Conservation (phyloP, 2,329 filamentous ascomycete species). For the Furcasterigmium sp. region DNA sequence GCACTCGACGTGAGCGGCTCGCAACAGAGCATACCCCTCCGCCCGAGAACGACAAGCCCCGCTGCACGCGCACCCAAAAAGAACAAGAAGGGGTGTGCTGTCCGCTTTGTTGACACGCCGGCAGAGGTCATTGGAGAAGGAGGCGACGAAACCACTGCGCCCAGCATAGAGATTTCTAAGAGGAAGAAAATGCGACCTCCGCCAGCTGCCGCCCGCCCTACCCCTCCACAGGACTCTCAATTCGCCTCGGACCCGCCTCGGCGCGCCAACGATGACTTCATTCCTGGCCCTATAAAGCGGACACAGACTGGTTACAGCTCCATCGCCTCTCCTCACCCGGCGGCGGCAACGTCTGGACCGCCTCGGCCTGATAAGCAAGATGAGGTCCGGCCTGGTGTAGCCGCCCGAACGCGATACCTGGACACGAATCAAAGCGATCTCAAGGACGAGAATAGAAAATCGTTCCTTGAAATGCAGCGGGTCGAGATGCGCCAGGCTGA, state of each 20-base stretch:
- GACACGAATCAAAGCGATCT: constrained; percentile 27
- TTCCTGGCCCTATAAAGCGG: constrained; percentile 48
- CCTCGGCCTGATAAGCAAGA: constrained; percentile 5
- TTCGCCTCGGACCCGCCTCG: constrained; percentile 16
- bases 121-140: constrained; percentile 87
- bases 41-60: constrained; percentile 36
- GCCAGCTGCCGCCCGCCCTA: constrained; percentile 22
- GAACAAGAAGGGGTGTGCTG: constrained; percentile 63
- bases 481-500: constrained; percentile 58
- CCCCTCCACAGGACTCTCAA: constrained; percentile 18
- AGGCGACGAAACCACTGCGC: constrained; percentile 76
- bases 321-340: constrained; percentile 19
- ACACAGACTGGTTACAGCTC: constrained; percentile 51
- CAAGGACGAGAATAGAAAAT: constrained; percentile 49
- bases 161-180: constrained; percentile 65
- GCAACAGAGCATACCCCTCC: constrained; percentile 39
- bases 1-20: constrained; percentile 38
- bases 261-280: constrained; percentile 36
- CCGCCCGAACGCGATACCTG: constrained; percentile 34
- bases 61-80: constrained; percentile 24
- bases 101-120: constrained; percentile 66
- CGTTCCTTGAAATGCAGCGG: constrained; percentile 53
- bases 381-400: constrained; percentile 23
- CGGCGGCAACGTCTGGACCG: constrained; percentile 3
- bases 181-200: constrained; percentile 36